Conservation (phyloP, 768 basidiomycete species). For the Agaricus sinodeliciosus region DNA sequence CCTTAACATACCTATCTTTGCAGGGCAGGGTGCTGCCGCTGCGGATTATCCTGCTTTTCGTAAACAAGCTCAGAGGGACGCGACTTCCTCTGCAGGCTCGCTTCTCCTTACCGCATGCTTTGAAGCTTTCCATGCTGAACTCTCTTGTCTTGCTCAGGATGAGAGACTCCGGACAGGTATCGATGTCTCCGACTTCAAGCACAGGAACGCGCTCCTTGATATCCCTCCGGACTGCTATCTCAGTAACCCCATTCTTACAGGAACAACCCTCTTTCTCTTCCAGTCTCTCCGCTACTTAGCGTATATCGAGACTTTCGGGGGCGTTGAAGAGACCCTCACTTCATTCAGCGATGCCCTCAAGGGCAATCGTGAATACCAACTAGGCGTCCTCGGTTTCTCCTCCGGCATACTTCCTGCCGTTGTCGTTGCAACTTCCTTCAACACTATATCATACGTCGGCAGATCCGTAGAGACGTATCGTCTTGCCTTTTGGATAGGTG, state of each 20-base stretch:
- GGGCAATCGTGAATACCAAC: constrained; percentile 23
- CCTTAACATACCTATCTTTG: constrained; percentile 33
- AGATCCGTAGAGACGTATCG: constrained; percentile 42
- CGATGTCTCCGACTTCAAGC: constrained; percentile 33
- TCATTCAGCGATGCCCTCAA: constrained; percentile 24
- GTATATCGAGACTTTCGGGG: constrained; percentile 21
- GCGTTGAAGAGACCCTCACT: constrained; percentile 6
- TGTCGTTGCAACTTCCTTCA: constrained; percentile 39
- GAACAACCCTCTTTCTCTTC: constrained; percentile 36
- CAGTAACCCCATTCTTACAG: constrained; percentile 40
- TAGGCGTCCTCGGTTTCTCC: constrained; percentile 47
- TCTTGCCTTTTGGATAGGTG: constrained; percentile 46
- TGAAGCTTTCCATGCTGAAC: constrained; percentile 37
- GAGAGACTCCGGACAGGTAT: constrained; percentile 30
- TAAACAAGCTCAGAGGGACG: constrained; percentile 35
- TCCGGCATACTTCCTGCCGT: constrained; percentile 52
- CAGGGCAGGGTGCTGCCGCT: constrained; percentile 43
- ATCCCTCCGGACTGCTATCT: constrained; percentile 25
- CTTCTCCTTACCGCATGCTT: constrained; percentile 42
- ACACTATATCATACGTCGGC: constrained; percentile 34
- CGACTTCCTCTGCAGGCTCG: constrained; percentile 30
- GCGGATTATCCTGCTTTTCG: constrained; percentile 24
- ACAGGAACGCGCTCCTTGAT: constrained; percentile 29
- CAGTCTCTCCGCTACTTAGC: constrained; percentile 46
- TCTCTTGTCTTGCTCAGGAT: constrained; percentile 30